Conservation (phyloP, 768 basidiomycete species). For the Lepiota brunneoincarnata region DNA sequence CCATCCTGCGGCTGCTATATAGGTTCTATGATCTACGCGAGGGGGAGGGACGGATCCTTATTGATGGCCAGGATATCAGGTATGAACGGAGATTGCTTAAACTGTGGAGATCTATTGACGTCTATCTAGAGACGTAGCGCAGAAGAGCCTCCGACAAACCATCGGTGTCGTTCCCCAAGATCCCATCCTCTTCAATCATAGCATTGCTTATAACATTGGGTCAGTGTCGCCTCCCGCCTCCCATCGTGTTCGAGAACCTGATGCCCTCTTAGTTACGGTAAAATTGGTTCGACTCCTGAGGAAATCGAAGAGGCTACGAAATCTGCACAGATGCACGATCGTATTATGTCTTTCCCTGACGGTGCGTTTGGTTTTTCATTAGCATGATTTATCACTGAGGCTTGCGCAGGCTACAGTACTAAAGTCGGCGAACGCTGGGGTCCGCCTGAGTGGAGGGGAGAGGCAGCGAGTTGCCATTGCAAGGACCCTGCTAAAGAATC, state of each 20-base stretch:
- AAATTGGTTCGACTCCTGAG: constrained; percentile 63
- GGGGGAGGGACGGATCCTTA: constrained; percentile 75
- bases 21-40: constrained; percentile 87
- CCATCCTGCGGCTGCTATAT: constrained; percentile 83
- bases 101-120: background rate
- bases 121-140: constrained; percentile 69
- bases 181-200: constrained; percentile 68
- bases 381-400: constrained; percentile 1
- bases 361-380: constrained; percentile 26
- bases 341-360: constrained; percentile 81
- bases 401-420: constrained; percentile 62
- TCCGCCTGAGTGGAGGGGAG: constrained; percentile 83
- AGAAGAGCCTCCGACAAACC: constrained; percentile 70
- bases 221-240: constrained; percentile 25
- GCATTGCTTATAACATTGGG: constrained; percentile 73
- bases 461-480: constrained; percentile 90
- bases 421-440: constrained; percentile 88
- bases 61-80: constrained; percentile 85
- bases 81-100: constrained; percentile 12
- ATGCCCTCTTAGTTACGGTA: constrained; percentile 60
- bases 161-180: constrained; percentile 94
- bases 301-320: constrained; percentile 79
- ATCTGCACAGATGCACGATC: constrained; percentile 86
- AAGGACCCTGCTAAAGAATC: constrained; percentile 82
- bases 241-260: background rate